A percentile compares a stretch with the other conserved stretches of the same genome.
phyloP scores from a whole-genome alignment of 805 yeast species.

The Torulaspora microellipsoides region DNA sequence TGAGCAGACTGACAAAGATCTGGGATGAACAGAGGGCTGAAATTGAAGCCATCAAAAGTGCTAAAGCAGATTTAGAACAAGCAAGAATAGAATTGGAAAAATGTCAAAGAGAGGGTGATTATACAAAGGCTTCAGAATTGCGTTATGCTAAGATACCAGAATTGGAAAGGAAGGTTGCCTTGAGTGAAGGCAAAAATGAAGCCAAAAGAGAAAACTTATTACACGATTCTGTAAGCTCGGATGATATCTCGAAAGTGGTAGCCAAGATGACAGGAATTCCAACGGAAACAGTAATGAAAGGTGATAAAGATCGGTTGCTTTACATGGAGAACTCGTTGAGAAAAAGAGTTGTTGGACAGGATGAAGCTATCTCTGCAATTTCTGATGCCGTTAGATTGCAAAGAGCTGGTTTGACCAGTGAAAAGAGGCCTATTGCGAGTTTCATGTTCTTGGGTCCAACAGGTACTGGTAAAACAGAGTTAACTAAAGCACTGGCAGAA shows the following conservation, averaged over 20 bases:
- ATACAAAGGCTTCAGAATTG: slow-evolving; percentile 81
- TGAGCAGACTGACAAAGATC: slow-evolving; percentile 63
- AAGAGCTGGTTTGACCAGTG: slow-evolving; percentile 93
- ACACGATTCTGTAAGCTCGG: slow-evolving; percentile 91
- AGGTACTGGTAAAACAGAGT: slow-evolving; percentile 97
- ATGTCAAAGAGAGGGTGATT: slow-evolving; percentile 79
- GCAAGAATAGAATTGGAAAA: slow-evolving; percentile 80
- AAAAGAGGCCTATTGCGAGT: slow-evolving; percentile 91
- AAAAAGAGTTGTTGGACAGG: slow-evolving; percentile 87
- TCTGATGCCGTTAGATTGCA: slow-evolving; percentile 94
- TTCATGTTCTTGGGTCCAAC: slow-evolving; percentile 97
- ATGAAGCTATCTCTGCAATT: slow-evolving; percentile 85
- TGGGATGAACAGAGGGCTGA: slow-evolving; percentile 84
- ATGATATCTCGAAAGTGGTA: slow-evolving; percentile 88
- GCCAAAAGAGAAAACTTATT: slow-evolving; percentile 21
- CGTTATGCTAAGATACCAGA: slow-evolving; percentile 85
- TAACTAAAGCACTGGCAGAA: slow-evolving; percentile 88
- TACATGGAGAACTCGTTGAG: slow-evolving; percentile 80
- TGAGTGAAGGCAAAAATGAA: slow-evolving; percentile 39
- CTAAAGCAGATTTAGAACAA: slow-evolving; percentile 78
- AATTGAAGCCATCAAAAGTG: slow-evolving; percentile 70
- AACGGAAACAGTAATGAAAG: slow-evolving; percentile 81
- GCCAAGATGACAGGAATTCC: slow-evolving; percentile 97
- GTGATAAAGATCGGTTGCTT: slow-evolving; percentile 86
- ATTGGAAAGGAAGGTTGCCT: slow-evolving; percentile 57